A percentile compares a stretch with the other conserved stretches of the same genome.
Conservation (phyloP, 1,284 basidiomycete species). For the Dichomitus squalens region DNA sequence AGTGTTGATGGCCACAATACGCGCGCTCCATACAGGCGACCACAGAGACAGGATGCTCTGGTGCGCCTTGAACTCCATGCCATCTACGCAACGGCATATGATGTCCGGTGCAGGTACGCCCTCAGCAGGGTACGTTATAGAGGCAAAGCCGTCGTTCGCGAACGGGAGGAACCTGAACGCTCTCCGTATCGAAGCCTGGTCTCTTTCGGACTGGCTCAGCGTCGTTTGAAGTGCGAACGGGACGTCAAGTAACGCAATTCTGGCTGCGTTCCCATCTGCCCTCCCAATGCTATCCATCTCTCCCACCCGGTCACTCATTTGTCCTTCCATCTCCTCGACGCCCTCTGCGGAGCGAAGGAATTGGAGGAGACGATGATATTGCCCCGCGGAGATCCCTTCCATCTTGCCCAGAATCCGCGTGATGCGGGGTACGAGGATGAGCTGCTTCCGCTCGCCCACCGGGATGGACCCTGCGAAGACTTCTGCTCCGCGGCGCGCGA, state of each 20-base stretch:
- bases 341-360: slow-evolving; percentile 8
- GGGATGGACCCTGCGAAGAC: neutral
- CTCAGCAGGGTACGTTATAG: neutral
- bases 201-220: too few relatives aligned
- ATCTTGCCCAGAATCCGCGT: neutral
- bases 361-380: slow-evolving; percentile 18
- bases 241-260: too few relatives aligned
- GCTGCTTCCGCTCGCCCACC: neutral
- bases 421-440: neutral
- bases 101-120: neutral
- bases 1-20: too few relatives aligned
- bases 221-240: too few relatives aligned
- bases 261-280: too few relatives aligned
- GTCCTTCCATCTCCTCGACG: too few relatives aligned
- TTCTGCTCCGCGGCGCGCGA: slow-evolving; percentile 6
- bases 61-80: neutral
- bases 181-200: too few relatives aligned
- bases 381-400: slow-evolving; percentile 15
- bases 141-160: too few relatives aligned
- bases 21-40: neutral
- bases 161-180: too few relatives aligned
- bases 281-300: too few relatives aligned
- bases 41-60: neutral
- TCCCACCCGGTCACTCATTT: too few relatives aligned
- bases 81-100: neutral